Base-by-base conservation (phyloP, 2,329 filamentous ascomycete genomes). In the Sclerotinia nivalis region DNA sequence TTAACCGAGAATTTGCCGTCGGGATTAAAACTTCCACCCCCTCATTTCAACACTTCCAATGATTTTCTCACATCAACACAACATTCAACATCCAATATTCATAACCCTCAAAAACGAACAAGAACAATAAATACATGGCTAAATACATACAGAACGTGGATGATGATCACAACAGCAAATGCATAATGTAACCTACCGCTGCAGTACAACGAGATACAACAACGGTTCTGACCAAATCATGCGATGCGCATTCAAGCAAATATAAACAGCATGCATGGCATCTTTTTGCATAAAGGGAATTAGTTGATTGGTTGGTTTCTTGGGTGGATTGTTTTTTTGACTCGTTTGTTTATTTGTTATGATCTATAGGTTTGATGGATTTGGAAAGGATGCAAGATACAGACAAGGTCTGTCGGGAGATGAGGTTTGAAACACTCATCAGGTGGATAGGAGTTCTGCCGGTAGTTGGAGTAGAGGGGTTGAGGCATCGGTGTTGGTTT, bases 91-190 rank as follows among this genome's bases (percentile, higher is more conserved):
- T 43, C 20, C 60, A 37, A 50, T 37, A 20, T 34, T 4, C 6
- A 7, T 12, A 9, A 7, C 15, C 31, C 40, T 20, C n/a, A 13
- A 7, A 10, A 15, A 2, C 4, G 22, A 10, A 40, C 5, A 40
- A 25, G 22, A 52, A 43, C 15, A 22, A 52, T 40, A 18, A 40
- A 49, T 40, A 31, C 15, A 40, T 62, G 66, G 20, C 34, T 54
- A 25, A 43, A 15, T 40, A n/a, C 31, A 28, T 37, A 40, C 28
- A 61, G 47, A 62, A 62, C 37, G 25, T 68, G 66, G 43, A 18
- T 43, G 25, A n/a, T 52, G 31, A 62, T 54, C 34, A 68, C 56
- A 69, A 43, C 25, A 69, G n/a, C 66, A 28, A 43, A 43, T 43
- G 34, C 56, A 47, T 25, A 22, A 28, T 43, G 13, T 6, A 43